Base-by-base conservation (phyloP, 768 basidiomycete genomes). In the Erythrobasidium yunnanense region DNA sequence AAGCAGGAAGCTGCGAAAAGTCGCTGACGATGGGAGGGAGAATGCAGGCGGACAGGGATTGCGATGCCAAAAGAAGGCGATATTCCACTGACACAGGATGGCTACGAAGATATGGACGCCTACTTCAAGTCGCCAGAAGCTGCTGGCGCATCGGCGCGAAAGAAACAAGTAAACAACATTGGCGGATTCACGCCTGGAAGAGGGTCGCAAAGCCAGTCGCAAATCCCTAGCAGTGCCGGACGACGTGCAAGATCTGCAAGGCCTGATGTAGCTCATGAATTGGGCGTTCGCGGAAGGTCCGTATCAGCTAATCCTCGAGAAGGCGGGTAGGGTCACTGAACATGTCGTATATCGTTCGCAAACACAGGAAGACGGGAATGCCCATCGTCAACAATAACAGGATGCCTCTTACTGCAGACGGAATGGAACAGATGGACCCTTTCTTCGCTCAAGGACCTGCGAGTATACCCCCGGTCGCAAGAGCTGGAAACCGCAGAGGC, bases 91-190 rank as follows among this genome's bases (percentile, higher is more conserved):
- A 63, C 60, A 4, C 60, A 63, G 1, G 73, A 75, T 11, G 78
- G 78, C 0, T 75, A 76, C 65, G 77, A 79, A 63, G 74, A 76
- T 56, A 66, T 74, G 23, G 70, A 69, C 34, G 72, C 58, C 15
- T 78, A 76, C 73, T 77, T 78, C 72, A 38, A 62, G 6, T 71
- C 70, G 0, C 73, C 38, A 42, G 38, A 42, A 11, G 38, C 76
- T 2, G 52, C 67, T 2, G 66, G 66, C 4, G 13, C 55, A 2
- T 65, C 65, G 29, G 18, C 47, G 8, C 53, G 65, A 35, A 25
- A 56, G 38, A 67, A 35, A 50, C 63, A 15, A 57, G 49, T 50
- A 23, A 38, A 11, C 25, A 33, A 18, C 56, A 15, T 18, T 25
- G 13, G 20, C n/a, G 33, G 4, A 17, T 42, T 2, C 35, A 25